Evolutionary conservation across 2,329 filamentous ascomycete species (phyloP).

Genomic region (Phoma sp.): DNA sequence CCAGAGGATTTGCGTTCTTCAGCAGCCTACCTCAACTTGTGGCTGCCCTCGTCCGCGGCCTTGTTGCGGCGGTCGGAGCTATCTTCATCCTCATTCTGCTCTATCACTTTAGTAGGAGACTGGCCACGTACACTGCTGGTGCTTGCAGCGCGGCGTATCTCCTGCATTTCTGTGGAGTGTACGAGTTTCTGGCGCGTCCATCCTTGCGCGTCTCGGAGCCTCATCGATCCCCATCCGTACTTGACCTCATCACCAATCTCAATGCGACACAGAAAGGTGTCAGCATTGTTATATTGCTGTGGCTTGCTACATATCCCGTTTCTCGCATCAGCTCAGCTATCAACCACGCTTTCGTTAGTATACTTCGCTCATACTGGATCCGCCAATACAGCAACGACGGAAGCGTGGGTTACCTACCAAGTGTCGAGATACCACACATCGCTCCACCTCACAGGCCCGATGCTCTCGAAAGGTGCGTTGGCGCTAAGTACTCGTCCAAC

Average conservation of each 20-base stretch:
- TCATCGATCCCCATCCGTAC: neutral
- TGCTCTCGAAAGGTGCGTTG: neutral
- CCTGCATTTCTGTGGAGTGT: slow-evolving; percentile 22
- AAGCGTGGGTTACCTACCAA: slow-evolving; percentile 17
- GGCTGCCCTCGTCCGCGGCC: slow-evolving; percentile 10
- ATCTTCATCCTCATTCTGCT: slow-evolving; percentile 22
- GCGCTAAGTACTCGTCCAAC: neutral
- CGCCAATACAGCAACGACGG: slow-evolving; percentile 24
- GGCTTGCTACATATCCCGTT: slow-evolving; percentile 29
- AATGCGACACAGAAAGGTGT: slow-evolving; percentile 26
- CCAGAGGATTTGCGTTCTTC: slow-evolving; percentile 31
- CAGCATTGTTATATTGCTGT: slow-evolving; percentile 18
- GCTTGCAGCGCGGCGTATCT: slow-evolving; percentile 27
- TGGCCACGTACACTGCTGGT: slow-evolving; percentile 25
- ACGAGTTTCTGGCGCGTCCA: slow-evolving; percentile 18
- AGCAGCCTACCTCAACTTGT: slow-evolving; percentile 23
- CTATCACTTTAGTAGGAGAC: slow-evolving; percentile 22
- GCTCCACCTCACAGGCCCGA: neutral
- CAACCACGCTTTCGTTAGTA: slow-evolving; percentile 5
- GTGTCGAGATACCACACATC: slow-evolving; percentile 25
- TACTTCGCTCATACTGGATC: slow-evolving; percentile 21
- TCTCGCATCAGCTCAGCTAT: slow-evolving; percentile 23
- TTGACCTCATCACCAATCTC: slow-evolving; percentile 1
- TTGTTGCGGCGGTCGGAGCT: slow-evolving; percentile 14
- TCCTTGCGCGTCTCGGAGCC: neutral